Evolutionary conservation across 2,329 filamentous ascomycete species (phyloP), one percentile per base, ranked within the genome.

Genomic region (Fragosphaeria purpurea): DNA sequence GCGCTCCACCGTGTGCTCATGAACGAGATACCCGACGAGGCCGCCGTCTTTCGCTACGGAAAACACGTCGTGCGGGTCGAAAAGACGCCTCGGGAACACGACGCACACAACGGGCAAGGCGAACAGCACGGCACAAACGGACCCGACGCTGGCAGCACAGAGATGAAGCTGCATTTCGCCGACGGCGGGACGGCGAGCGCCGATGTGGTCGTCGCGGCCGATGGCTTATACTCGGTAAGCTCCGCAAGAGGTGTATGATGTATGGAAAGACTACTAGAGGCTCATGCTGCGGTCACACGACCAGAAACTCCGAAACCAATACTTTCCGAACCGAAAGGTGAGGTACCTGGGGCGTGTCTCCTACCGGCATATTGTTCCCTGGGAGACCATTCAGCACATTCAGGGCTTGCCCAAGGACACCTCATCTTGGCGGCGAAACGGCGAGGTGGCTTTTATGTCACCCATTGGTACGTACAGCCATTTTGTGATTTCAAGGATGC

Each of bases 171-270:
- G 3, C 35, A 46, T 7, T 49, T 53, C 13, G 41, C 13, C 9
- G 40, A 51, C 35, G 52, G 46, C 10, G 13, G 22, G 5, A 48
- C 45, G 6, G 33, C 43, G 38, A 38, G 35, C 12, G 41, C 48
- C 12, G 52, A 53, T 34, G 13, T 53, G 11, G 48, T 53, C 30
- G 32, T 53, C 38, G 48, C 42, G 10, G 52, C 52, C 6, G 52
- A 53, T 44, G 52, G 52, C 6, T 34, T 53, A 7, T 53, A 53
- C 40, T 53, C 52, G 35, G 50, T 48, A 44, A 12, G 48, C 22
- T 30, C n/a, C 13, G 44, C 7, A 11, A 6, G 22, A 22, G 22
- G 22, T 22, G 22, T 22, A 22, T 22, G 22, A 22, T 3, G 22
- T 22, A 22, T 22, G 22, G 22, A 22, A 22, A 22, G 22, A 22